These are phyloP conservation scores for Neoboletus brunneissimus DNA, from an alignment of 768 basidiomycete genomes.

Conservation along the genomic window DNA sequence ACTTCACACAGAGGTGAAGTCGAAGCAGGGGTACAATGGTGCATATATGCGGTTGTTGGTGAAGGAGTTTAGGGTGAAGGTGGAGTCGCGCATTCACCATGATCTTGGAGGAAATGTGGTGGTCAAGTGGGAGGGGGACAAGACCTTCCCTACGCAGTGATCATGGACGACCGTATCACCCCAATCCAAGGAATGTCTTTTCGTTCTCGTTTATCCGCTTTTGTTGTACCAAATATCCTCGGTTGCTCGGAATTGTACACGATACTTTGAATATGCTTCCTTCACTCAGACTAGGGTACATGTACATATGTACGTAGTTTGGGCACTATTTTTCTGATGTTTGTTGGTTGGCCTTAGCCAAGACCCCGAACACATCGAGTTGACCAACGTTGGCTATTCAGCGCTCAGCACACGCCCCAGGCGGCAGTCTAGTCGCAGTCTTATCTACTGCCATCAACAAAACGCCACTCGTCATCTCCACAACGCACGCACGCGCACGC, in stretches of 20 bases:
- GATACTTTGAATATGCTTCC: background rate
- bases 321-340: too few relatives aligned
- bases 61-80: slow-evolving; percentile 1
- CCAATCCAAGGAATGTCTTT: background rate
- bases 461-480: slow-evolving; percentile 2
- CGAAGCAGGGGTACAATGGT: slow-evolving; percentile 4
- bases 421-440: background rate
- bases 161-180: background rate
- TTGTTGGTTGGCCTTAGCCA: too few relatives aligned
- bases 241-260: background rate
- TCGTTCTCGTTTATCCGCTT: background rate
- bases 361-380: background rate
- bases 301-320: too few relatives aligned
- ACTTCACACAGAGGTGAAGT: background rate
- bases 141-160: slow-evolving; percentile 5
- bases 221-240: background rate
- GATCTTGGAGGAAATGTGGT: slow-evolving; percentile 1
- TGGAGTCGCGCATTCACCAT: background rate
- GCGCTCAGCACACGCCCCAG: background rate
- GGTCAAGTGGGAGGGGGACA: slow-evolving; percentile 10
- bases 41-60: background rate
- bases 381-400: background rate
- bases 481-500: slow-evolving; percentile 17
- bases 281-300: background rate
- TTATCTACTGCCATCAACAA: background rate